Evolutionary conservation across 805 yeast genomes (phyloP).

Genomic region (Candida taoyuanica): DNA sequence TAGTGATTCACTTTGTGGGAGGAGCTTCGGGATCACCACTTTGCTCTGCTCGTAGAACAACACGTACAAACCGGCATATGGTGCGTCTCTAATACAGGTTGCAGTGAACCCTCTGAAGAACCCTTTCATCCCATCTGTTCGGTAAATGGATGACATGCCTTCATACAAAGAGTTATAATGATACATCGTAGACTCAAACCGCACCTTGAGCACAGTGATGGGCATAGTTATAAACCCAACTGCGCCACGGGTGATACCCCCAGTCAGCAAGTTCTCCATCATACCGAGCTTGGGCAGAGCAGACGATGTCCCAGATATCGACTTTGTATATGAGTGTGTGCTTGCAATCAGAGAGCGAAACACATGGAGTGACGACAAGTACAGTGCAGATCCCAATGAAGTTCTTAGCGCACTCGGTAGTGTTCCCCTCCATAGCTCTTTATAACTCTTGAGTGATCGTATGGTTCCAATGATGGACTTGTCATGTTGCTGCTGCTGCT

Average conservation of each 20-base stretch:
- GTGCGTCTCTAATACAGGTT: constrained; percentile 87
- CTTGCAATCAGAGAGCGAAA: constrained; percentile 46
- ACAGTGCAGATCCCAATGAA: constrained; percentile 85
- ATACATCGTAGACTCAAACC: constrained; percentile 81
- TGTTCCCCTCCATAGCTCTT: constrained; percentile 87
- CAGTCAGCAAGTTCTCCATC: constrained; percentile 65
- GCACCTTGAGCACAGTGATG: constrained; percentile 80
- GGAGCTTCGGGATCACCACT: constrained; percentile 41
- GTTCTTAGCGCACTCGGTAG: constrained; percentile 87
- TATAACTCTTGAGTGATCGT: constrained; percentile 35
- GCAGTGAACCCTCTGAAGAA: constrained; percentile 87
- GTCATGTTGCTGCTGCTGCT: constrained; percentile 43
- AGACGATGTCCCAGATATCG: constrained; percentile 25
- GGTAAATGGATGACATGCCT: constrained; percentile 54
- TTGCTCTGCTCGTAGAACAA: constrained; percentile 78
- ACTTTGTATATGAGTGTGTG: constrained; percentile 9
- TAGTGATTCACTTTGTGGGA: background rate
- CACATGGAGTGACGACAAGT: constrained; percentile 66
- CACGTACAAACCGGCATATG: constrained; percentile 92
- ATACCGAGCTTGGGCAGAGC: constrained; percentile 69
- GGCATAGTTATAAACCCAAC: constrained; percentile 95
- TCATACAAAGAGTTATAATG: constrained; percentile 58
- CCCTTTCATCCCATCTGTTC: constrained; percentile 51
- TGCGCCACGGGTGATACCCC: constrained; percentile 70
- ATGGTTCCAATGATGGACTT: constrained; percentile 29